Evolutionary conservation across 352 stramenopile species (phyloP).

Genomic region (Saprolegnia parasitica): DNA sequence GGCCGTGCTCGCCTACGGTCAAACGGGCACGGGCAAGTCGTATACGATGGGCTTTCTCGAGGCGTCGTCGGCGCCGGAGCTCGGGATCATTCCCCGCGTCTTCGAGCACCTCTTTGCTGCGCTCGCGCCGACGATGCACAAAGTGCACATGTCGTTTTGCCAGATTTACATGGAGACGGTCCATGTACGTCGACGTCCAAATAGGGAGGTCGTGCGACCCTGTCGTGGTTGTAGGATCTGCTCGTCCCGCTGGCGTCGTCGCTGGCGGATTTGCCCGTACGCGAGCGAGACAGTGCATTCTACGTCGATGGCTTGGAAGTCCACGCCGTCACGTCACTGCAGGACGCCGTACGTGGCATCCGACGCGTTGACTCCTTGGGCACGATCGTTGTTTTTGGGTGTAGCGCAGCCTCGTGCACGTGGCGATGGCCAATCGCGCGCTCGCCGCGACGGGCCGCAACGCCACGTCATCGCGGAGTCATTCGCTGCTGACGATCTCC

Average conservation of each 20-base stretch:
- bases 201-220: neutral
- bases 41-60: slow-evolving; percentile 74
- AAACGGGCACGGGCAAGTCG: slow-evolving; percentile 71
- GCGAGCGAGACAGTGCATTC: slow-evolving; percentile 46
- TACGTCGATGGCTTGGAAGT: slow-evolving; percentile 56
- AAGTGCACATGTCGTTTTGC: slow-evolving; percentile 50
- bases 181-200: slow-evolving; percentile 15
- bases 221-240: slow-evolving; percentile 39
- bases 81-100: slow-evolving; percentile 61
- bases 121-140: slow-evolving; percentile 26
- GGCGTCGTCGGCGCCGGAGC: slow-evolving; percentile 36
- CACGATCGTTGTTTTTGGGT: too few species aligned
- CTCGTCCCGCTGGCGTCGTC: slow-evolving; percentile 32
- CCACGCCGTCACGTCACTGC: slow-evolving; percentile 43
- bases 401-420: slow-evolving; percentile 40
- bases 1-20: slow-evolving; percentile 61
- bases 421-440: slow-evolving; percentile 46
- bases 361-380: too few species aligned
- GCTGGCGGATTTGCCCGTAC: slow-evolving; percentile 43
- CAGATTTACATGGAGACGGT: slow-evolving; percentile 77
- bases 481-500: slow-evolving; percentile 61
- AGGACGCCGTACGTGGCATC: slow-evolving; percentile 42
- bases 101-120: slow-evolving; percentile 44
- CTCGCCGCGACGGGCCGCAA: slow-evolving; percentile 56
- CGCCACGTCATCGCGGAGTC: slow-evolving; percentile 64